phyloP scores from a whole-genome alignment of 768 basidiomycete genomes.

The Tylopilus subfusipes region DNA sequence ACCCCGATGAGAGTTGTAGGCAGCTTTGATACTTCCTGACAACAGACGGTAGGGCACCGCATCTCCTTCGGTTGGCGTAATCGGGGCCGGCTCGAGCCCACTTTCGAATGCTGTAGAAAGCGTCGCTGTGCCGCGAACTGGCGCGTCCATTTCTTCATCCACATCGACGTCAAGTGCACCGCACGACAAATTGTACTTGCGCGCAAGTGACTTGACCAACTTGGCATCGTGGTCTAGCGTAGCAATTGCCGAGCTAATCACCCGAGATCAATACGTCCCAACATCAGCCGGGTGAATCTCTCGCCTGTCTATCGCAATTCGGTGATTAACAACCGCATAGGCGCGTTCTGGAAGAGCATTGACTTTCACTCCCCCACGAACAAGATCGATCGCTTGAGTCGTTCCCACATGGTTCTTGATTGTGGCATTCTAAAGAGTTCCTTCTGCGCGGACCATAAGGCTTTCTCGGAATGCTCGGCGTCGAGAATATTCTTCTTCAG shows the following conservation, averaged over 20 bases:
- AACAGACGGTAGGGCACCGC: slow-evolving; percentile 45
- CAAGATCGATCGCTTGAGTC: slow-evolving; percentile 75
- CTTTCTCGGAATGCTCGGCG: slow-evolving; percentile 47
- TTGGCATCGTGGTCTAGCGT: slow-evolving; percentile 42
- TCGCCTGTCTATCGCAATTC: slow-evolving; percentile 59
- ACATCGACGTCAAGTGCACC: slow-evolving; percentile 50
- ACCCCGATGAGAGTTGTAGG: slow-evolving; percentile 49
- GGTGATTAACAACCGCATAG: slow-evolving; percentile 68
- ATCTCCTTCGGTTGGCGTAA: slow-evolving; percentile 42
- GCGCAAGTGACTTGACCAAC: slow-evolving; percentile 44
- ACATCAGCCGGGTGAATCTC: slow-evolving; percentile 1
- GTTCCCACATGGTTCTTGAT: slow-evolving; percentile 55
- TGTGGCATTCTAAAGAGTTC: slow-evolving; percentile 37
- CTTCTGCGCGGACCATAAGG: slow-evolving; percentile 51
- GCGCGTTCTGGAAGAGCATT: slow-evolving; percentile 80
- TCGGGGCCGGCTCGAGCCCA: slow-evolving; percentile 63
- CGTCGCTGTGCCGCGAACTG: slow-evolving; percentile 44
- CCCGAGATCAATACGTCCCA: background rate
- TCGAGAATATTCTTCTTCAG: slow-evolving; percentile 47
- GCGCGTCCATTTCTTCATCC: slow-evolving; percentile 27
- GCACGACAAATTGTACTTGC: slow-evolving; percentile 55
- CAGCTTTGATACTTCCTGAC: slow-evolving; percentile 62
- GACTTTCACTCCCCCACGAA: slow-evolving; percentile 64
- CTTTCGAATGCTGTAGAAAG: slow-evolving; percentile 45
- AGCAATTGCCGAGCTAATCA: slow-evolving; percentile 37